Percentiles rank a stretch among this genome's conserved stretches.
These are phyloP conservation scores for Colletotrichum filicis DNA, from an alignment of 2,329 filamentous ascomycete species.

Conservation along the genomic window DNA sequence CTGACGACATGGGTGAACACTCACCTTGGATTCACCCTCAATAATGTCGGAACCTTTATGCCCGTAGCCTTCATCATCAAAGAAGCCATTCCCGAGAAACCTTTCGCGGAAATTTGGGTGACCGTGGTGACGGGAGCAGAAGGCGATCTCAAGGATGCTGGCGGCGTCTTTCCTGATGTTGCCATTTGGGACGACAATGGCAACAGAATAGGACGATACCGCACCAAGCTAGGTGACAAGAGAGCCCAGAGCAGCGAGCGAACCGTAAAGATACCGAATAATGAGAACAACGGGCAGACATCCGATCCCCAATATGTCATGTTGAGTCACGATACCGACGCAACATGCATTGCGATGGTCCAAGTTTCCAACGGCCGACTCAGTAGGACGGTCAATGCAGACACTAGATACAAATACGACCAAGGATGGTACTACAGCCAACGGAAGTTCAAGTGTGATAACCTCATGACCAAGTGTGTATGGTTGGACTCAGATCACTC, in stretches of 20 bases:
- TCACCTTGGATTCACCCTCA: not conserved
- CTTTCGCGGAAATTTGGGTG: slow-evolving; percentile 7
- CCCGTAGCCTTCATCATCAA: not conserved
- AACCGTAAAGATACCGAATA: slow-evolving; percentile 24
- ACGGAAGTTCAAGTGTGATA: slow-evolving; percentile 23
- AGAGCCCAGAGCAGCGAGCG: slow-evolving; percentile 13
- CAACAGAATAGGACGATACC: slow-evolving; percentile 32
- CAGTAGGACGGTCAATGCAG: slow-evolving; percentile 35
- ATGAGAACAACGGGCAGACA: slow-evolving; percentile 19
- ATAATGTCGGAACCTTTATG: not conserved
- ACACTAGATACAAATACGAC: slow-evolving; percentile 38
- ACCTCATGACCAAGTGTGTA: slow-evolving; percentile 34
- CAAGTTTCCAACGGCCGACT: slow-evolving; percentile 34
- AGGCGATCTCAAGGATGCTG: not conserved
- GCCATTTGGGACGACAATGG: slow-evolving; percentile 37
- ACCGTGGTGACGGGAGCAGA: not conserved
- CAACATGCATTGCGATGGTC: slow-evolving; percentile 38
- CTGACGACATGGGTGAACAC: not conserved
- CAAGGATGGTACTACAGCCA: slow-evolving; percentile 39
- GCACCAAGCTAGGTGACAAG: not conserved
- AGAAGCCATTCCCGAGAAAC: not conserved
- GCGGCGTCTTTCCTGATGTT: slow-evolving; percentile 33
- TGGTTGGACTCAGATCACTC: slow-evolving; percentile 11
- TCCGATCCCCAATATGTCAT: slow-evolving; percentile 34
- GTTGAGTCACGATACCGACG: slow-evolving; percentile 38